Evolutionary conservation across 768 basidiomycete genomes (phyloP).

Genomic region (Mycena sanguinolenta): DNA sequence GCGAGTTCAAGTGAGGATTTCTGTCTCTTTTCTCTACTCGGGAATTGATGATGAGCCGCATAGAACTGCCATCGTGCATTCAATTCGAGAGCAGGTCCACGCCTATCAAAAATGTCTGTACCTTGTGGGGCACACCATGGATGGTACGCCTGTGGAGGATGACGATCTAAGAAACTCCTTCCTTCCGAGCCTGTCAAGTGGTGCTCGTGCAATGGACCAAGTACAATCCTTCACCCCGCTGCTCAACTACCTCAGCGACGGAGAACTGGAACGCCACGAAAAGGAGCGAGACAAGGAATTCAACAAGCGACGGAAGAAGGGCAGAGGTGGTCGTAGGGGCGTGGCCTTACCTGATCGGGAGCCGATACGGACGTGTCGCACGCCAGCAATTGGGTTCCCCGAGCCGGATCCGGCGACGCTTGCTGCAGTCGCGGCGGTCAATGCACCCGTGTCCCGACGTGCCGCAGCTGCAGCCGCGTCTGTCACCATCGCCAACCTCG

Average conservation of each 20-base stretch:
- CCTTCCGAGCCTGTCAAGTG: slow-evolving; percentile 82
- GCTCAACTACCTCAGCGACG: slow-evolving; percentile 90
- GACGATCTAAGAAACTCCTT: slow-evolving; percentile 94
- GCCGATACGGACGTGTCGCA: slow-evolving; percentile 90
- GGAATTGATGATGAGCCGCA: not conserved
- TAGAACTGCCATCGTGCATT: slow-evolving; percentile 95
- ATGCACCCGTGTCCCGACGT: slow-evolving; percentile 78
- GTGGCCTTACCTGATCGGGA: slow-evolving; percentile 93
- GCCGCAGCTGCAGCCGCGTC: slow-evolving; percentile 91
- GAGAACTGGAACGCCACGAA: slow-evolving; percentile 90
- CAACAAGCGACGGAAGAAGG: slow-evolving; percentile 86
- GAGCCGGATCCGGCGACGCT: slow-evolving; percentile 80
- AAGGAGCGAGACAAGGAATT: slow-evolving; percentile 95
- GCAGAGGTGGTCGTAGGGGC: slow-evolving; percentile 85
- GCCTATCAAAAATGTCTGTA: slow-evolving; percentile 93
- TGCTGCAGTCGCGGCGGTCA: slow-evolving; percentile 73
- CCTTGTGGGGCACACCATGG: slow-evolving; percentile 88
- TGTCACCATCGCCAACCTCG: slow-evolving; percentile 90
- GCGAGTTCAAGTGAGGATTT: slow-evolving; percentile 88
- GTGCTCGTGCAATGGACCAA: slow-evolving; percentile 81
- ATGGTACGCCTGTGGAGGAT: slow-evolving; percentile 83
- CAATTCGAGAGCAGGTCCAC: slow-evolving; percentile 95
- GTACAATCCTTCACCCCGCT: slow-evolving; percentile 86
- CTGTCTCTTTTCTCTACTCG: not conserved
- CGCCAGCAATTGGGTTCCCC: slow-evolving; percentile 88